Evolutionary conservation across 352 stramenopile genomes (phyloP).

Genomic region (Lagenidium sp.): DNA sequence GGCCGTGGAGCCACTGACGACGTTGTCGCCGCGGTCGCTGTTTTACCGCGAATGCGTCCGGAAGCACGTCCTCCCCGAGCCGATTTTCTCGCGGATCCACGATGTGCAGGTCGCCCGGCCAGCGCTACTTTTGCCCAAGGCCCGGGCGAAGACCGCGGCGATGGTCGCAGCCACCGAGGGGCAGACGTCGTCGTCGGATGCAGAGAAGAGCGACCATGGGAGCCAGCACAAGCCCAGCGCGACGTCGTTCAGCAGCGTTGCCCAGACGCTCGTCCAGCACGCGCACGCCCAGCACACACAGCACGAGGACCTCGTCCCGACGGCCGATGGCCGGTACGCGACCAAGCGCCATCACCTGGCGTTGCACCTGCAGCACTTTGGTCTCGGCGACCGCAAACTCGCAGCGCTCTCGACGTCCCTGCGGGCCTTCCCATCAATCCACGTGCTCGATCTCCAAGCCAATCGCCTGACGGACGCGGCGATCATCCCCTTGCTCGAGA

Average conservation of each 20-base stretch:
- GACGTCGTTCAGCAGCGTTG: slow-evolving; percentile 22
- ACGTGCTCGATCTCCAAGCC: slow-evolving; percentile 52
- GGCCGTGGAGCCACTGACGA: slow-evolving; percentile 12
- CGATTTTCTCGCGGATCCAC: slow-evolving; percentile 64
- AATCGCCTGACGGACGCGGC: slow-evolving; percentile 61
- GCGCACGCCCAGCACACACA: slow-evolving; percentile 19
- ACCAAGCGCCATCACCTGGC: slow-evolving; percentile 36
- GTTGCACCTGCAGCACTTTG: slow-evolving; percentile 62
- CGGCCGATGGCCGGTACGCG: slow-evolving; percentile 11
- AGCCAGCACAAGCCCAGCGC: not conserved
- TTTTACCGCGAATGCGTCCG: slow-evolving; percentile 61
- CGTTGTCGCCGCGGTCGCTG: slow-evolving; percentile 49
- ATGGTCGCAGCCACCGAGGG: too few species aligned
- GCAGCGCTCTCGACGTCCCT: slow-evolving; percentile 46
- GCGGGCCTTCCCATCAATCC: slow-evolving; percentile 42
- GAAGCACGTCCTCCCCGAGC: slow-evolving; percentile 48
- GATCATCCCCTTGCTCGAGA: slow-evolving; percentile 50
- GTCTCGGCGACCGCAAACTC: slow-evolving; percentile 50
- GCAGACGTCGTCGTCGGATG: too few species aligned
- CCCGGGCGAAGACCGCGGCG: too few species aligned
- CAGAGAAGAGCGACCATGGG: too few species aligned
- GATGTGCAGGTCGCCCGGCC: too few species aligned
- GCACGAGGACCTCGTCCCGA: slow-evolving; percentile 20
- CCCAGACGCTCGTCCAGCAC: slow-evolving; percentile 25
- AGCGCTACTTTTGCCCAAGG: too few species aligned